Conservation (phyloP, 192 early-diverging fungal species). For the Oehlia diaphana region DNA sequence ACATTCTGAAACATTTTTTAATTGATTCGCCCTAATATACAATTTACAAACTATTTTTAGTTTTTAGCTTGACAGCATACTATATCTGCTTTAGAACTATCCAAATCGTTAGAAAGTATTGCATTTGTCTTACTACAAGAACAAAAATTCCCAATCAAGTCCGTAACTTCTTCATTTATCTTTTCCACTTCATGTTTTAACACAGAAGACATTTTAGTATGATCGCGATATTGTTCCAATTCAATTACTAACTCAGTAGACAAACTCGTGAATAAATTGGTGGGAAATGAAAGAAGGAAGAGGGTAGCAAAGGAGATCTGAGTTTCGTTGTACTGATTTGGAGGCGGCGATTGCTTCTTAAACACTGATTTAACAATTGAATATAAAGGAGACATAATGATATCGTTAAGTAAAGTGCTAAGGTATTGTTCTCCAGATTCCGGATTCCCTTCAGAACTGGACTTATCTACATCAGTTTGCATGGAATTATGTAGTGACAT, state of each 20-base stretch:
- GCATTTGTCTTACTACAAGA: conserved; percentile 49
- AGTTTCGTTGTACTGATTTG: conserved; percentile 26
- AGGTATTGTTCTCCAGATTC: conserved; percentile 39
- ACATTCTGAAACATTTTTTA: too few relatives aligned
- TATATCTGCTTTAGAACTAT: background rate
- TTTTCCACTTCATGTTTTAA: conserved; percentile 55
- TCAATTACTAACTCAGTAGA: conserved; percentile 43
- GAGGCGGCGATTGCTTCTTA: conserved; percentile 5
- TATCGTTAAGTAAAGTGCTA: conserved; percentile 41
- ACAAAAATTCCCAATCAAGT: conserved; percentile 59
- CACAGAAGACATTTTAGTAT: conserved; percentile 36
- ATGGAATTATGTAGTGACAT: conserved; percentile 6
- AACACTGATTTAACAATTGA: conserved; percentile 42
- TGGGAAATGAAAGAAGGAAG: conserved; percentile 60
- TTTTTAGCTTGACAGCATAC: background rate
- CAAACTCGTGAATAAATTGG: conserved; percentile 54
- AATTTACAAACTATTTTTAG: too few relatives aligned
- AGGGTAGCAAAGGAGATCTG: conserved; percentile 58
- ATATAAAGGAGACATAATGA: conserved; percentile 42
- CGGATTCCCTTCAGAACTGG: conserved; percentile 41
- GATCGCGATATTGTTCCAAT: conserved; percentile 42
- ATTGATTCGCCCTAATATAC: too few relatives aligned
- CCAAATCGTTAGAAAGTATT: conserved; percentile 5
- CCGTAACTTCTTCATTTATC: conserved; percentile 52
- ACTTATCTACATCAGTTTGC: conserved; percentile 28